Base-by-base conservation (phyloP, 352 stramenopile species). In the Paralagenidium karlingii region DNA sequence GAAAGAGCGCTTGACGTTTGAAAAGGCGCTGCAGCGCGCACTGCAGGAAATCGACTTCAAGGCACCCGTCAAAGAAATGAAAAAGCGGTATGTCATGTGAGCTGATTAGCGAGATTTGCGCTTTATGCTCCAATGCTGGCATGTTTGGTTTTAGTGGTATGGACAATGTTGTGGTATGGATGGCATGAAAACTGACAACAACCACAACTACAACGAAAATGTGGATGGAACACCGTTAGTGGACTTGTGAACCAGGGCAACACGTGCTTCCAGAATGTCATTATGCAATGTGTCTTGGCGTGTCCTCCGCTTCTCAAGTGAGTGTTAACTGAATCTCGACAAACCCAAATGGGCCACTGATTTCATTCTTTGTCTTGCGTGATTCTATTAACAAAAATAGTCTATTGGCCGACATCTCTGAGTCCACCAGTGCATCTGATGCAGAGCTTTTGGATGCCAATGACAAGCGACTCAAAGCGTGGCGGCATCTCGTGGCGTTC, bases 181-280 rank as follows among this genome's bases (percentile, higher is more conserved):
- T n/a, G n/a, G n/a, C n/a, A n/a, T n/a, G n/a, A n/a, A n/a, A n/a
- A n/a, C n/a, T n/a, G n/a, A n/a, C n/a, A n/a, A n/a, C n/a, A n/a
- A n/a, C n/a, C n/a, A n/a, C n/a, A n/a, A 31, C 20, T 28, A 15
- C 16, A 26, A 33, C 20, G 30, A 13, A 19, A 16, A 5, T 46
- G 10, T 29, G 19, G 22, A 24, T 26, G 26, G 41, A 13, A 24
- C 45, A 18, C 34, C 15, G 49, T 13, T 27, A 85, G 68, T 44
- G 77, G 77, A 1, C 55, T 90, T 10, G 49, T 87, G 50, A 90
- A 90, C 43, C 77, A 90, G 42, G 77, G 77, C 52, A 90, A 90
- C 41, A 90, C 77, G 40, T 90, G 77, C 55, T 90, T 90, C 54
- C 77, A 90, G 58, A 90, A 90, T 43, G 77, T 83, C 10, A 90